Percentiles rank a stretch among this genome's conserved stretches.
phyloP scores from a whole-genome alignment of 2,329 filamentous ascomycete genomes.

The Alternaria atra region DNA sequence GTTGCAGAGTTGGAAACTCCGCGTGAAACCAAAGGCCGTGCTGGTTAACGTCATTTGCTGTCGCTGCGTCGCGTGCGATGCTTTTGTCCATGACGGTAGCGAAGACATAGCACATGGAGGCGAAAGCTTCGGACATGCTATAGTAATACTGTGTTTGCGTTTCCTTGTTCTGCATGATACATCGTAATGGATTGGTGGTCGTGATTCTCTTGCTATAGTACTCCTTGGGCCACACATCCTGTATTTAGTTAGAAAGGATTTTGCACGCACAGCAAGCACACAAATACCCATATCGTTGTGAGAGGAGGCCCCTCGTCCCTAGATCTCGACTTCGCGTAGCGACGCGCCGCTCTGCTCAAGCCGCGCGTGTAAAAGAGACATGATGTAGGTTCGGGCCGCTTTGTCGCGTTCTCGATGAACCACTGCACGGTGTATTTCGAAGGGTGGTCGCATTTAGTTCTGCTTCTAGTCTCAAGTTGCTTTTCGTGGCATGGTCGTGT shows the following conservation, averaged over 20 bases:
- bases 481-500: neutral
- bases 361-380: slow-evolving; percentile 2
- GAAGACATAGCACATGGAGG: neutral
- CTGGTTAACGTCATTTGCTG: neutral
- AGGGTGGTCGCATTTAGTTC: neutral
- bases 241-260: neutral
- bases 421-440: neutral
- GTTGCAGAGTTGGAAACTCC: neutral
- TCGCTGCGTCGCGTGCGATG: neutral
- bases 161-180: neutral
- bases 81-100: neutral
- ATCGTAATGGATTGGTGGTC: neutral
- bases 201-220: neutral
- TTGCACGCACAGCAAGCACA: neutral
- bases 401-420: neutral
- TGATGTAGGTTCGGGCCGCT: neutral
- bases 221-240: neutral
- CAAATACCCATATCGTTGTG: neutral
- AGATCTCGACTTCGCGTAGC: neutral
- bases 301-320: neutral
- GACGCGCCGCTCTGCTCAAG: neutral
- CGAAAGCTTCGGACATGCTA: neutral
- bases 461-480: neutral
- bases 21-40: neutral
- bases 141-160: neutral